Evolutionary conservation across 1,284 basidiomycete species (phyloP).

Genomic region (Fomitopsis betulina): DNA sequence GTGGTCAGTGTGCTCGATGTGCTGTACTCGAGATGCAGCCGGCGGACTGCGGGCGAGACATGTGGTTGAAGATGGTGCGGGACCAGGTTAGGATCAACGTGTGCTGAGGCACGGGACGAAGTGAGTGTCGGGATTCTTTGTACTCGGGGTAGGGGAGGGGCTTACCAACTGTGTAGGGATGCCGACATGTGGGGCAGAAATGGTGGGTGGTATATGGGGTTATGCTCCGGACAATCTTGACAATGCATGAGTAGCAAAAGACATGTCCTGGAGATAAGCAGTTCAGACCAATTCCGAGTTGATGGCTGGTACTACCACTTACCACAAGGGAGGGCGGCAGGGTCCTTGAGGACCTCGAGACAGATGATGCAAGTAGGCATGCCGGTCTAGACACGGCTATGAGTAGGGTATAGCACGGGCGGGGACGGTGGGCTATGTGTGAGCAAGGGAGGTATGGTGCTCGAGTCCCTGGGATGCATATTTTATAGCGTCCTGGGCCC

Average conservation of each 20-base stretch:
- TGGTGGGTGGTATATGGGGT: constrained; percentile 42
- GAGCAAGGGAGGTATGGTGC: neutral
- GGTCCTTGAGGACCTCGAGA: constrained; percentile 42
- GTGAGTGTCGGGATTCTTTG: neutral
- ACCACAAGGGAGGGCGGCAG: constrained; percentile 62
- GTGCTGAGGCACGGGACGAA: constrained; percentile 29
- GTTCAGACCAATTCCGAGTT: neutral
- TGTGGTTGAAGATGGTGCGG: constrained; percentile 46
- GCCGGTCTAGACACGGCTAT: neutral
- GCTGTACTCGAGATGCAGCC: constrained; percentile 39
- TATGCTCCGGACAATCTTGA: constrained; percentile 40
- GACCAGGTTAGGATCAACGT: constrained; percentile 39
- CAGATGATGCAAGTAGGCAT: constrained; percentile 52
- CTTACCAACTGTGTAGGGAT: constrained; percentile 42
- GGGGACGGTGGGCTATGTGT: neutral
- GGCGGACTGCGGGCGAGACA: constrained; percentile 46
- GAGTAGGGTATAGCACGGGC: neutral
- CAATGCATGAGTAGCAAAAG: constrained; percentile 52
- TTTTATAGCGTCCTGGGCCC: constrained; percentile 9
- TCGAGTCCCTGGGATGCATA: neutral
- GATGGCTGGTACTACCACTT: constrained; percentile 21
- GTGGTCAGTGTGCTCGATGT: constrained; percentile 13
- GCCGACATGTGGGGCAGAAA: constrained; percentile 49
- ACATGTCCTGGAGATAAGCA: constrained; percentile 42
- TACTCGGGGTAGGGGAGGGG: constrained; percentile 2